Conservation (phyloP, 805 yeast genomes). For the Saturnispora zaruensis region DNA sequence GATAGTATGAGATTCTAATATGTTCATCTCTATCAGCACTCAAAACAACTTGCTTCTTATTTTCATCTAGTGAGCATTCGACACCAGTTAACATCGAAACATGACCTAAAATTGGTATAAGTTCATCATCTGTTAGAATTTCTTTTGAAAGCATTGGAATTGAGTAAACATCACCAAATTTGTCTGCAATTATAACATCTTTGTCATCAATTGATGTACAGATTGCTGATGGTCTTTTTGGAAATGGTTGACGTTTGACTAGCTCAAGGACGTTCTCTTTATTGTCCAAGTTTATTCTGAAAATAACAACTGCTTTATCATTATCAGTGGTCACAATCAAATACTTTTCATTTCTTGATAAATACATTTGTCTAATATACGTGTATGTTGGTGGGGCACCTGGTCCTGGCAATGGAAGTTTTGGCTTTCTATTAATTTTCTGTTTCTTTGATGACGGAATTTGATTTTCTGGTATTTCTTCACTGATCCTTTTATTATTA, state of each 20-base stretch:
- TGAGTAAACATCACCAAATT: conserved; percentile 89
- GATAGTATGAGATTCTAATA: conserved; percentile 73
- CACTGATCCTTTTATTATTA: conserved; percentile 9
- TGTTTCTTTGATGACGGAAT: conserved; percentile 21
- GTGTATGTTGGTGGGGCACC: conserved; percentile 64
- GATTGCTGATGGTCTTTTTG: conserved; percentile 89
- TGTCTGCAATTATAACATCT: conserved; percentile 70
- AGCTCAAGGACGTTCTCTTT: conserved; percentile 38
- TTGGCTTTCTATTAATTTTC: conserved; percentile 34
- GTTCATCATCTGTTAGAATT: conserved; percentile 32
- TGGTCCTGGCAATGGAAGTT: conserved; percentile 53
- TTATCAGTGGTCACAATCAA: conserved; percentile 70
- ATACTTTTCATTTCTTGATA: conserved; percentile 45
- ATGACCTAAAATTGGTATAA: conserved; percentile 81
- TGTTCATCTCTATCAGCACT: conserved; percentile 96
- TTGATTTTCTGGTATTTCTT: conserved; percentile 11
- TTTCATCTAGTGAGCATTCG: conserved; percentile 32
- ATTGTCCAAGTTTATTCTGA: conserved; percentile 31
- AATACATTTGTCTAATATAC: conserved; percentile 53
- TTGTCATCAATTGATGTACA: conserved; percentile 45
- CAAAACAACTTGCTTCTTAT: conserved; percentile 46
- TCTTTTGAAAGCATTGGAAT: conserved; percentile 36
- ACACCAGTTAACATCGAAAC: conserved; percentile 93
- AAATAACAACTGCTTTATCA: conserved; percentile 70
- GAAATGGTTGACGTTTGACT: conserved; percentile 65